Conservation (phyloP, 495 filamentous ascomycete genomes). For the Penicillium longicatenatum region DNA sequence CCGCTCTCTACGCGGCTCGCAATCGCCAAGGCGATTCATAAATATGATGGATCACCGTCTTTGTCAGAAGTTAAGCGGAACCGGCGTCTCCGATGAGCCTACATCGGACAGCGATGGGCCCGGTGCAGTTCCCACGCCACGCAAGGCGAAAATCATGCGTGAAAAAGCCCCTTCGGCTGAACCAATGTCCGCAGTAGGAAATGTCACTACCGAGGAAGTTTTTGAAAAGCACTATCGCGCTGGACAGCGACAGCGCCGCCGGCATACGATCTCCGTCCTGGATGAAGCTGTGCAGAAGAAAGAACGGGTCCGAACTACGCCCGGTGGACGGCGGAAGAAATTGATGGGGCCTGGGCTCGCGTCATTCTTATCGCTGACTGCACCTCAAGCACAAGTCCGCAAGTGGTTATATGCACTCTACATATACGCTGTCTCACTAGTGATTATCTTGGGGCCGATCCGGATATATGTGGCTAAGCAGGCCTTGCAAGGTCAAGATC, state of each 20-base stretch:
- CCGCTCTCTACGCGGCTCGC: slow-evolving; percentile 49
- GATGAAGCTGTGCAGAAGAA: slow-evolving; percentile 36
- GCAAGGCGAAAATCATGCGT: slow-evolving; percentile 33
- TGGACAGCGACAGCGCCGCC: slow-evolving; percentile 43
- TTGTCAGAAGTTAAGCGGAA: slow-evolving; percentile 44
- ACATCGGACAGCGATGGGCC: slow-evolving; percentile 49
- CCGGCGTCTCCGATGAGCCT: slow-evolving; percentile 35
- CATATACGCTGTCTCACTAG: slow-evolving; percentile 66
- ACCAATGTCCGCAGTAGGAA: slow-evolving; percentile 24
- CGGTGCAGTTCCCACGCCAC: slow-evolving; percentile 26
- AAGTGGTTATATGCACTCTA: slow-evolving; percentile 84
- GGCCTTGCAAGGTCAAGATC: slow-evolving; percentile 73
- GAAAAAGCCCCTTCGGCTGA: slow-evolving; percentile 21
- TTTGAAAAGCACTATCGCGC: slow-evolving; percentile 19
- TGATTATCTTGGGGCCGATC: slow-evolving; percentile 69
- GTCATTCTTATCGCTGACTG: slow-evolving; percentile 78
- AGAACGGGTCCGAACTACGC: slow-evolving; percentile 52
- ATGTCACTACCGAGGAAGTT: slow-evolving; percentile 28
- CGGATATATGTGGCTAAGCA: slow-evolving; percentile 63
- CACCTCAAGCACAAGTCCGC: slow-evolving; percentile 68
- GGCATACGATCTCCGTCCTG: slow-evolving; percentile 56
- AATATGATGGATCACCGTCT: slow-evolving; percentile 52
- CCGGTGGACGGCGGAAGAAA: slow-evolving; percentile 67
- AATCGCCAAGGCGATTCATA: slow-evolving; percentile 51
- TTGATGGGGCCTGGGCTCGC: slow-evolving; percentile 65